Conservation (phyloP, 306 rosid genomes). For the Lathyrus aphaca region DNA sequence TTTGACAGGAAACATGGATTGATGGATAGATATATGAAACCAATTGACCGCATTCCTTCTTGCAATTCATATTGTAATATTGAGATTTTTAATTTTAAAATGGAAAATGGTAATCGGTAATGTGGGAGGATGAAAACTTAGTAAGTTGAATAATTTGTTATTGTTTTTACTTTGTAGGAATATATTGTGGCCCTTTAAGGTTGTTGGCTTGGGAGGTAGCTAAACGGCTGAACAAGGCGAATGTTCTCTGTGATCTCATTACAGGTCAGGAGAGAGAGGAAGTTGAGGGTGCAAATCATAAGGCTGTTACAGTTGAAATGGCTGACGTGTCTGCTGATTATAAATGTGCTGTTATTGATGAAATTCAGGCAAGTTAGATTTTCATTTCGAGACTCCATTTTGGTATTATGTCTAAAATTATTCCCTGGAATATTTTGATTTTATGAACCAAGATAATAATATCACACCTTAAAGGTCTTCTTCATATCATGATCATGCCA, state of each 20-base stretch:
- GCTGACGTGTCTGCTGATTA: slow-evolving; percentile 77
- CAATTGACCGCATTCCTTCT: too few relatives aligned
- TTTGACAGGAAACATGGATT: too few relatives aligned
- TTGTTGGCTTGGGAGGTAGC: slow-evolving; percentile 98
- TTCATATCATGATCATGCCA: slow-evolving; percentile 12
- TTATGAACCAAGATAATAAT: slow-evolving; percentile 19
- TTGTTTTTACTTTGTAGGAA: slow-evolving; percentile 56
- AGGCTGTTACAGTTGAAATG: slow-evolving; percentile 96
- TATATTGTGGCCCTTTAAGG: slow-evolving; percentile 96
- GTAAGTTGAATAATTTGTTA: slow-evolving; percentile 13
- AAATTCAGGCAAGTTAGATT: slow-evolving; percentile 78
- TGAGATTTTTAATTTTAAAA: neutral
- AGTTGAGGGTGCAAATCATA: slow-evolving; percentile 86
- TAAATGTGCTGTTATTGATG: slow-evolving; percentile 86
- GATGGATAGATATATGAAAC: too few relatives aligned
- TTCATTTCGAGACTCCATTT: slow-evolving; percentile 40
- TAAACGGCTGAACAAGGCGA: slow-evolving; percentile 87
- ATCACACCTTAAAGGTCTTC: slow-evolving; percentile 32
- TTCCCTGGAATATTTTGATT: slow-evolving; percentile 12
- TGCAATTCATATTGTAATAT: too few relatives aligned
- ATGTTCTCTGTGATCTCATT: slow-evolving; percentile 81
- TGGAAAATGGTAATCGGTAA: slow-evolving; percentile 21
- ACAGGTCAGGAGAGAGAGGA: slow-evolving; percentile 94
- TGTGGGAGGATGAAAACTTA: slow-evolving; percentile 22
- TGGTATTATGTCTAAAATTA: slow-evolving; percentile 18